Evolutionary conservation across 2,329 filamentous ascomycete species (phyloP), one percentile per base, ranked within the genome.

Genomic region (Thielaviopsis populi): DNA sequence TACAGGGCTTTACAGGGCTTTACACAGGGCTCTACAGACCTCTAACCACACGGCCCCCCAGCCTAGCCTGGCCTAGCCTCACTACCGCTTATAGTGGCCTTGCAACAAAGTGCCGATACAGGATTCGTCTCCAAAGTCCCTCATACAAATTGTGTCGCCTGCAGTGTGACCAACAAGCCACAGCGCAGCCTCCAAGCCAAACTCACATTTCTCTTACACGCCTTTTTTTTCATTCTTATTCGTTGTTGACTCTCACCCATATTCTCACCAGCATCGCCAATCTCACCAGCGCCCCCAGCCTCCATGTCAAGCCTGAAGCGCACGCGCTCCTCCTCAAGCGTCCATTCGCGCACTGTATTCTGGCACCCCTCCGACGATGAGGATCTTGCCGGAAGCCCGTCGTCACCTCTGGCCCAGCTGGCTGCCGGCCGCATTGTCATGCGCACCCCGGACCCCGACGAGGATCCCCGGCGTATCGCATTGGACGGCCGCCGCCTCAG

Each of bases 401-500:
- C 61, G 30, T 59, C 64, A 13, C 64, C 60, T 6, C 68, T 19
- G 66, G 60, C 60, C 13, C 60, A 62, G 37, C 10, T 59, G 15
- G 60, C 64, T 2, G 60, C 54, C 11, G 64, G 61, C 10, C 61
- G 64, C 22, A 40, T 66, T 7, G 56, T 66, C 7, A 66, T 66
- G 64, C 61, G 61, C 19, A 63, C 64, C 41, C 64, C 69, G 46
- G 67, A 69, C 24, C 70, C 76, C 40, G 75, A 78, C 33, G 79
- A 81, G 50, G 75, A 77, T 33, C 74, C 76, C 46, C 74, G 75
- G 19, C 75, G 75, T 27, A 72, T 78, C 24, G 72, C 77, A 58
- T 73, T 75, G 53, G 81, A 85, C 62, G 83, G 85, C 72, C 80
- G 80, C 40, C 81, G 83, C 24, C 73, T 85, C 61, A 82, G 75